Evolutionary conservation across 2,329 filamentous ascomycete species (phyloP), one percentile per base, ranked within the genome.

Genomic region (Hypoxylon sp.): DNA sequence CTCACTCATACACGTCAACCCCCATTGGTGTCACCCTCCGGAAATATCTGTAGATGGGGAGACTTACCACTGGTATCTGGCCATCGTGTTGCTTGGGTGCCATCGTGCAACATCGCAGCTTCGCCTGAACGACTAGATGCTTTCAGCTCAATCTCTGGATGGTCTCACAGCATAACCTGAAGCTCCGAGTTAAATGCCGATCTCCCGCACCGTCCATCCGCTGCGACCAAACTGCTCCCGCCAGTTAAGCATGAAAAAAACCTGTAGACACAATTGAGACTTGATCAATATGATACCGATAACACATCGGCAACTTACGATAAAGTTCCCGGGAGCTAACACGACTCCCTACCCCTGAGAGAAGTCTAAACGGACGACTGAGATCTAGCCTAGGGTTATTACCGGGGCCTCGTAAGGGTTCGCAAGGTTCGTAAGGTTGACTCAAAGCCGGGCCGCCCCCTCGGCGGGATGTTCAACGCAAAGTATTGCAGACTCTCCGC

Each of bases 401-500:
- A 19, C 31, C 54, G 31, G 47, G 15, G 31, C 7, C 32, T 48
- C 55, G 55, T 15, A 50, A 50, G 37, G 44, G 27, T 48, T 48
- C 54, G 54, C 6, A 47, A 57, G 35, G 42, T 47, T 46, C 54
- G 54, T 10, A 47, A 57, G 35, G 42, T 37, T 37, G 42, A 57
- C 54, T 46, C 24, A 27, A 27, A 46, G 44, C 44, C 39, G 39
- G 55, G 46, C 55, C 50, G 29, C 29, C 55, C 44, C 35, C n/a
- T 54, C 31, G 27, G 17, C n/a, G 27, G 37, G 29, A 21, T 19
- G 46, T 3, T 59, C 7, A 21, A 54, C 21, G 47, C 52, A 62
- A 53, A 62, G n/a, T 61, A 66, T 69, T 63, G 54, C 59, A 17
- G 50, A 21, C 50, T 32, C 37, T 60, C 46, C 32, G 61, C 21